Evolutionary conservation across 164 flowering plant genomes (phyloP).

Genomic region (Macadamia integrifolia): DNA sequence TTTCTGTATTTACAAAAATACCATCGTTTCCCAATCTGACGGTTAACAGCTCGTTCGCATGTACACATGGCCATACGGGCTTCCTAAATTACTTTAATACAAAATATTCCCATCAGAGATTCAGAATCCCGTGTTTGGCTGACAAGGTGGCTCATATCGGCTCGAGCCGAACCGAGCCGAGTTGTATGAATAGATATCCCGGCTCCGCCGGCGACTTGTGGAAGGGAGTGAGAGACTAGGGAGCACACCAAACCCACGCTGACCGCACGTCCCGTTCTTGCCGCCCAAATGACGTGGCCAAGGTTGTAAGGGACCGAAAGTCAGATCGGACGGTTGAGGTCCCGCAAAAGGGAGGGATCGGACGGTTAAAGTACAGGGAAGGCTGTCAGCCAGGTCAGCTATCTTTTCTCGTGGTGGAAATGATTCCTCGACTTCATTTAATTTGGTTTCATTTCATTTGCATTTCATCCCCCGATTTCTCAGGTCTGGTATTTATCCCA

Average conservation of each 20-base stretch:
- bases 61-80: too few relatives aligned
- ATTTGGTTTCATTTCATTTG: slow-evolving; percentile 20
- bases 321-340: not conserved
- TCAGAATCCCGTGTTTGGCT: too few relatives aligned
- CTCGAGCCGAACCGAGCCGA: not conserved
- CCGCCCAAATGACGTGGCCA: not conserved
- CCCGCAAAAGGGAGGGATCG: not conserved
- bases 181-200: not conserved
- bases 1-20: too few relatives aligned
- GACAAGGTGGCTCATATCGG: too few relatives aligned
- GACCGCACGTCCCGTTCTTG: not conserved
- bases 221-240: too few relatives aligned
- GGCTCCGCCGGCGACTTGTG: not conserved
- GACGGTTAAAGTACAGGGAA: slow-evolving; percentile 13
- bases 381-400: slow-evolving; percentile 43
- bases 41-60: too few relatives aligned
- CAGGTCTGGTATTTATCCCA: not conserved
- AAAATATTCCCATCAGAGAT: too few relatives aligned
- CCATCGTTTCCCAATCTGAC: too few relatives aligned
- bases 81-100: too few relatives aligned
- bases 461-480: slow-evolving; percentile 7
- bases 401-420: slow-evolving; percentile 32
- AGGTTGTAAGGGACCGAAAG: not conserved
- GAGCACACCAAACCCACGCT: too few relatives aligned
- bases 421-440: slow-evolving; percentile 18